Percentiles rank a stretch among this genome's conserved stretches.
phyloP scores from a whole-genome alignment of 306 rosid species.

The Oxytropis ochrocephala region DNA sequence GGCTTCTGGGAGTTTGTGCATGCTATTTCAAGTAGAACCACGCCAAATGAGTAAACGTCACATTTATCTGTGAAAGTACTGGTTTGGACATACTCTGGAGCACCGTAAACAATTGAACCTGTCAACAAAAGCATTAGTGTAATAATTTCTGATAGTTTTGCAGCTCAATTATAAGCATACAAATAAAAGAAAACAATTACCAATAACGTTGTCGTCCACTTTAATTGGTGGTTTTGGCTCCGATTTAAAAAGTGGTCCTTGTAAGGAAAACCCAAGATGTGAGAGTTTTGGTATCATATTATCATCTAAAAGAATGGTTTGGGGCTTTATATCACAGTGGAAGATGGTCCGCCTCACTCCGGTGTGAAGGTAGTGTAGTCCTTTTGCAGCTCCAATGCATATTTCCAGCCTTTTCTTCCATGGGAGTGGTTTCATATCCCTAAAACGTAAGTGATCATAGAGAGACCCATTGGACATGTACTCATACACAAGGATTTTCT shows the following conservation, averaged over 20 bases:
- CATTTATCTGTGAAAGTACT: background rate
- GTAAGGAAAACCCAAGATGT: background rate
- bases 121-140: background rate
- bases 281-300: conserved; percentile 8
- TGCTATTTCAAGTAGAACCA: background rate
- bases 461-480: conserved; percentile 16
- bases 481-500: conserved; percentile 18
- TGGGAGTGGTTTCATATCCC: background rate
- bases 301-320: background rate
- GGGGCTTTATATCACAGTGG: background rate
- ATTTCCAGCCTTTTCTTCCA: conserved; percentile 27
- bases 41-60: conserved; percentile 16
- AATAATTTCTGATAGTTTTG: background rate
- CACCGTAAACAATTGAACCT: background rate
- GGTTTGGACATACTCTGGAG: background rate
- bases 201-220: background rate
- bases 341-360: conserved; percentile 20
- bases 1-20: background rate
- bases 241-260: background rate
- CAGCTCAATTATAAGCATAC: background rate
- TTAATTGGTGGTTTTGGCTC: background rate
- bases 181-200: background rate
- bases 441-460: background rate
- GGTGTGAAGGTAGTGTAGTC: conserved; percentile 24
- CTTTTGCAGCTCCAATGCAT: conserved; percentile 25